Base-by-base conservation (phyloP, 2,329 filamentous ascomycete genomes). In the Chrysoporthe cubensis region DNA sequence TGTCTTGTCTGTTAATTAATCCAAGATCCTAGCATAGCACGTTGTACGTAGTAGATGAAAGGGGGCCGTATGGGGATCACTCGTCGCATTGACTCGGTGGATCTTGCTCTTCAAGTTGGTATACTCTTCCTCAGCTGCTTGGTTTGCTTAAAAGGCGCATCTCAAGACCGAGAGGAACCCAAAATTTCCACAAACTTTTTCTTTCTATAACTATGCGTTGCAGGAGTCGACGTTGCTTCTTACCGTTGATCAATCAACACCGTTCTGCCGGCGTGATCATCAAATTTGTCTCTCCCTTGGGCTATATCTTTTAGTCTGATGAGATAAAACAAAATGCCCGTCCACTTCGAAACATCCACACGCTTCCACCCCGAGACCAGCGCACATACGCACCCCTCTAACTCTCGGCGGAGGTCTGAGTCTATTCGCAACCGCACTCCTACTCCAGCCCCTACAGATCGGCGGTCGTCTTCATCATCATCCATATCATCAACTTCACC, bases 311-410 rank as follows among this genome's bases (percentile, higher is more conserved):
- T n/a, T 9, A 48, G 7, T 56, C 14, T 13, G 4, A 16, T n/a
- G 59, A 13, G n/a, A 11, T 18, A 48, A 58, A 26, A 40, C 66
- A 67, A 54, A 52, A 67, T 67, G 66, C 66, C 66, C 44, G 66
- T 67, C 66, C 66, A 67, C 66, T 67, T 67, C 66, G 66, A 67
- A 61, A 64, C 66, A 43, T 57, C 66, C 16, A 64, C 66, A 43
- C 66, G 54, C 61, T 67, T 67, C 66, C 66, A 67, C 66, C 66
- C 66, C 18, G 66, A 67, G 66, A 67, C 56, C 54, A 62, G 60
- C 54, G 60, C 66, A 8, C 66, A 67, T 54, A 43, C 66, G 16
- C 66, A 67, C 61, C 66, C 66, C 3, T 67, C 66, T 2, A 44
- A 43, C 61, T 64, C 61, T 8, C 61, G 66, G 7, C 57, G 58